A percentile compares a stretch with the other conserved stretches of the same genome.
These are phyloP conservation scores for Solanum bulbocastanum DNA, from an alignment of 257 asterid genomes.

Conservation along the genomic window DNA sequence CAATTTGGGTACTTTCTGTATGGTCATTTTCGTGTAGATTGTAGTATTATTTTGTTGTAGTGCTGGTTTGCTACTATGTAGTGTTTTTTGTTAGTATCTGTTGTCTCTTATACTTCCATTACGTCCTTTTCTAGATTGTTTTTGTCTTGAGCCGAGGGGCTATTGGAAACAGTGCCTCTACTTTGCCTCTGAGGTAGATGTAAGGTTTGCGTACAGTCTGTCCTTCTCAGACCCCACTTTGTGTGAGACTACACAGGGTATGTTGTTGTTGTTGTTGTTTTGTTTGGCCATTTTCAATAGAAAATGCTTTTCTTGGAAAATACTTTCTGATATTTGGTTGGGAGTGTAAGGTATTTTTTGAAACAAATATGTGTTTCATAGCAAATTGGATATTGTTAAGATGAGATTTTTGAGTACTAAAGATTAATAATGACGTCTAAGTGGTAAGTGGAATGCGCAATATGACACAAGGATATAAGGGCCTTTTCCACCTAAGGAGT, in stretches of 20 bases:
- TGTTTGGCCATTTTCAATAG: background rate
- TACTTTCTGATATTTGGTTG: background rate
- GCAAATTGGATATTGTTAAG: background rate
- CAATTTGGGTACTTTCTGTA: background rate
- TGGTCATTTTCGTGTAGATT: background rate
- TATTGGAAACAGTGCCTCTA: too few species aligned
- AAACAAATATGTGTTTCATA: background rate
- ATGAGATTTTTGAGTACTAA: background rate
- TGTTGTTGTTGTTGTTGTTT: too few species aligned
- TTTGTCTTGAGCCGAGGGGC: background rate
- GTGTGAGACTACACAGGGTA: background rate
- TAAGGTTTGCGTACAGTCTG: background rate
- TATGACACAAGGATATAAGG: background rate
- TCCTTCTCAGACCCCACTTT: background rate
- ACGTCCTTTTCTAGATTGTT: background rate
- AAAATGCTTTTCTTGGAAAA: background rate
- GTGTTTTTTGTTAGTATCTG: background rate
- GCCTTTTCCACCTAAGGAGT: background rate
- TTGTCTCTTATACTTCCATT: too few species aligned
- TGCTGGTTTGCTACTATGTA: too few species aligned
- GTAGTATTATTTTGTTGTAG: background rate
- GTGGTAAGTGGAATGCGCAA: background rate
- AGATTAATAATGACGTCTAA: background rate
- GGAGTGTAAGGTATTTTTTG: background rate
- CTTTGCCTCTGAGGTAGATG: background rate